Evolutionary conservation across 2,329 filamentous ascomycete genomes (phyloP).

Genomic region (Raffaelea albimanens): DNA sequence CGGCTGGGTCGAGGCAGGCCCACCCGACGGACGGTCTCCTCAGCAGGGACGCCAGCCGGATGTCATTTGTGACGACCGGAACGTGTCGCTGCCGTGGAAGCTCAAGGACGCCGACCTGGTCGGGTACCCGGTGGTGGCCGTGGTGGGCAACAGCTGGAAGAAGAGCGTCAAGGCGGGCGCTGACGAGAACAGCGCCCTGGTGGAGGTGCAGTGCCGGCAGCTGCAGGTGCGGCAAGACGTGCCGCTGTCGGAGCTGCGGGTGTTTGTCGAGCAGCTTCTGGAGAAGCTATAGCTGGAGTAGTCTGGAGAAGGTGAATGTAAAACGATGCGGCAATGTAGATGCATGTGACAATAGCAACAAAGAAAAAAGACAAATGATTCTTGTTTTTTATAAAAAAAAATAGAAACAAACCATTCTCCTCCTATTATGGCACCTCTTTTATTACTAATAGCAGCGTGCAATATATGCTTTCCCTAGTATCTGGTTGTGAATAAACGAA

Average conservation of each 20-base stretch:
- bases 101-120: slow-evolving; percentile 81
- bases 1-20: too few species aligned
- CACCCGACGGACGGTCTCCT: too few species aligned
- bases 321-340: too few species aligned
- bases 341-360: background rate
- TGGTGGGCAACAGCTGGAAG: slow-evolving; percentile 64
- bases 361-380: background rate
- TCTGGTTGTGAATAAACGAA: too few species aligned
- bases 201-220: slow-evolving; percentile 72
- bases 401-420: background rate
- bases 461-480: too few species aligned
- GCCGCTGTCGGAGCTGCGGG: slow-evolving; percentile 35
- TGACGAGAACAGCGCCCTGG: slow-evolving; percentile 16
- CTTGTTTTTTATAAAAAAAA: too few species aligned
- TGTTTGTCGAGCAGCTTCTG: slow-evolving; percentile 37
- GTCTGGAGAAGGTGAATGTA: background rate
- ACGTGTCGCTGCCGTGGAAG: slow-evolving; percentile 66
- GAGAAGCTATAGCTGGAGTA: slow-evolving; percentile 32
- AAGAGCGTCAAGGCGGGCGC: slow-evolving; percentile 42
- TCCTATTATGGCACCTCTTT: background rate
- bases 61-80: slow-evolving; percentile 71
- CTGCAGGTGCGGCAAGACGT: slow-evolving; percentile 55
- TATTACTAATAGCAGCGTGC: background rate
- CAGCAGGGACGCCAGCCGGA: too few species aligned
- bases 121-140: slow-evolving; percentile 75